Conservation (phyloP, 78 protist species). For the Pelomyxa schiedti region DNA sequence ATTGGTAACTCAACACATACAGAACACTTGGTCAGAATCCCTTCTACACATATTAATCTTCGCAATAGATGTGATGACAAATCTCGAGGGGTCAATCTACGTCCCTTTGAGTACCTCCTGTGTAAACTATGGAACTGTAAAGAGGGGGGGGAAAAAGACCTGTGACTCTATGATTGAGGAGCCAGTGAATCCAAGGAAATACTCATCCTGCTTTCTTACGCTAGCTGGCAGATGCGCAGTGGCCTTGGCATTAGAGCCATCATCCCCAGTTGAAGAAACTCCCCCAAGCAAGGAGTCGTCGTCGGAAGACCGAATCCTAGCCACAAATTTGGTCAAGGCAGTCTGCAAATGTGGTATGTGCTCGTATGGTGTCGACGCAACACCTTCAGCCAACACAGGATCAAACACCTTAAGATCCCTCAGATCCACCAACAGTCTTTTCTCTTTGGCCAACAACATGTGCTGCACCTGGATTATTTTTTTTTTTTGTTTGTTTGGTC, state of each 20-base stretch:
- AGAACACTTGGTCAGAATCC: conserved; percentile 89
- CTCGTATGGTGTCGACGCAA: conserved; percentile 12
- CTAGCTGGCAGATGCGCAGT: not conserved
- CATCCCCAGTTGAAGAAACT: not conserved
- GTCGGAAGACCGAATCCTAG: no score
- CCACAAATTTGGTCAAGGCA: conserved; percentile 27
- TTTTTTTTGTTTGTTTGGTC: no score
- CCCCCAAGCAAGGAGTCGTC: not conserved
- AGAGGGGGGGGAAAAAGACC: no score
- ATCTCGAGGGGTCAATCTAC: conserved; percentile 85
- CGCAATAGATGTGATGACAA: conserved; percentile 64
- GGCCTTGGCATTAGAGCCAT: no score
- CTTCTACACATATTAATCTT: conserved; percentile 81
- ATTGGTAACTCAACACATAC: not conserved
- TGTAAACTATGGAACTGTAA: no score
- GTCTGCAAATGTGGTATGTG: conserved; percentile 20
- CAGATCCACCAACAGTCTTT: conserved; percentile 25
- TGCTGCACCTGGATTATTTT: no score
- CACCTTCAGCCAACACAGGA: not conserved
- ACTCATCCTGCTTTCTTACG: not conserved
- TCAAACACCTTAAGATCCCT: conserved; percentile 16
- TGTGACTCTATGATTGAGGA: conserved; percentile 73
- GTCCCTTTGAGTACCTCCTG: no score
- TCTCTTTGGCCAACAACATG: not conserved
- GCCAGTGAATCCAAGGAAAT: conserved; percentile 81